These are phyloP conservation scores for Immersiella caudata DNA, from an alignment of 495 filamentous ascomycete genomes.

Conservation along the genomic window DNA sequence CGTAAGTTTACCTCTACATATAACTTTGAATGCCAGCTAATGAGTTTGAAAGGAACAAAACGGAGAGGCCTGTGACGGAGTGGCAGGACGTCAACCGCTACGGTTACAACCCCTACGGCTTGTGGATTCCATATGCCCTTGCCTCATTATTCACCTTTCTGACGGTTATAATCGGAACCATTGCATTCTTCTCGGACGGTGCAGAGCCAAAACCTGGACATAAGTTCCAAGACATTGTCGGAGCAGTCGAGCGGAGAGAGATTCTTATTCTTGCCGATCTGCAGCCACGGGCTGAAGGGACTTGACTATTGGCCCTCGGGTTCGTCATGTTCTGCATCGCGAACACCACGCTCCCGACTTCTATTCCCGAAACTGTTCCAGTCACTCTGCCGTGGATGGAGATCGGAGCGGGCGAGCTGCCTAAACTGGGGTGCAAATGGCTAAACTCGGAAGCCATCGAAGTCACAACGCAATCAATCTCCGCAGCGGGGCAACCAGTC, in stretches of 20 bases:
- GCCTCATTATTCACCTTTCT: constrained; percentile 2
- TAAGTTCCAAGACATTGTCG: constrained; percentile 11
- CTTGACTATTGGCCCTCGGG: too few relatives aligned
- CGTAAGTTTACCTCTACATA: constrained; percentile 12
- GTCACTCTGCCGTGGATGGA: background rate
- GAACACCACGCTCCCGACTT: background rate
- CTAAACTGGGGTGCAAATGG: background rate
- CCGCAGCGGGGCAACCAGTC: background rate
- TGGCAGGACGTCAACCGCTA: constrained; percentile 18
- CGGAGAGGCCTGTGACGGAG: constrained; percentile 4
- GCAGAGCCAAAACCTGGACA: constrained; percentile 7
- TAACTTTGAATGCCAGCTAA: background rate
- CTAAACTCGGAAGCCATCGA: background rate
- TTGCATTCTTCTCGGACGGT: background rate
- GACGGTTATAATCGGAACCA: constrained; percentile 2
- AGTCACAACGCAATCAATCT: background rate
- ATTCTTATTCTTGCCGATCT: background rate
- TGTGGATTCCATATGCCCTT: constrained; percentile 14
- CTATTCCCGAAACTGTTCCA: background rate
- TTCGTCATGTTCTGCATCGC: too few relatives aligned
- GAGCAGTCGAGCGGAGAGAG: background rate
- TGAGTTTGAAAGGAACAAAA: constrained; percentile 11
- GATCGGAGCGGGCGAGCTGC: background rate
- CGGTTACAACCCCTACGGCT: constrained; percentile 7
- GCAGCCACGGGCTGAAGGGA: background rate